Evolutionary conservation across 2,329 filamentous ascomycete species (phyloP), one percentile per base, ranked within the genome.

Genomic region (Drechslerella coelobrocha): DNA sequence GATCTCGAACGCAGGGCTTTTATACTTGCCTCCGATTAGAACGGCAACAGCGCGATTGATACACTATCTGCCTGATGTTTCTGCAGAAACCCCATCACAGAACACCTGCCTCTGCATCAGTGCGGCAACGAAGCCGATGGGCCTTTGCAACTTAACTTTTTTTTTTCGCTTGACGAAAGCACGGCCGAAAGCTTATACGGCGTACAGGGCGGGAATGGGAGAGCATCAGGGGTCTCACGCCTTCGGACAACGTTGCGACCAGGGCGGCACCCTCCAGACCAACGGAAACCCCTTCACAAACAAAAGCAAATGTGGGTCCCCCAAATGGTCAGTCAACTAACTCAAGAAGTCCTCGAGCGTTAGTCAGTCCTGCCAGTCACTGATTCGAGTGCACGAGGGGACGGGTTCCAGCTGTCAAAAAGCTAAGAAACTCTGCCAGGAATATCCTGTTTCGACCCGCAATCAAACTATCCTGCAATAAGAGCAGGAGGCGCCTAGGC

Each of bases 391-490:
- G n/a, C n/a, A 45, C 14, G 37, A 17, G 37, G n/a, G 9, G 9
- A 17, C 41, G 19, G 17, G 17, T 10, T 45, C 51, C 27, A 61
- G 51, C 55, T 60, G 31, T 37, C 29, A 47, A 59, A n/a, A 62
- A 45, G 52, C 61, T 62, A 53, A 69, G 29, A 48, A 41, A 21
- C 10, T 45, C 19, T 45, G 54, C 57, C 57, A 69, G 65, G 57
- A 61, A 56, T 34, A 69, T 69, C 65, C 65, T 69, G 65, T 62
- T 27, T 29, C 21, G 47, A 37, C 52, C 45, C 39, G 52, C 57
- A 50, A n/a, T 45, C 55, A 59, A 68, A 55, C 41, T 48, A 45
- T 31, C 48, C 45, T 47, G 23, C 60, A 56, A 26, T 21, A 56
- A 56, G 48, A 21, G 10, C 27, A 51, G 10, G n/a, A 59, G 51